Evolutionary conservation across 2,329 filamentous ascomycete genomes (phyloP), one percentile per base, ranked within the genome.

Genomic region (Diplodia intermedia): DNA sequence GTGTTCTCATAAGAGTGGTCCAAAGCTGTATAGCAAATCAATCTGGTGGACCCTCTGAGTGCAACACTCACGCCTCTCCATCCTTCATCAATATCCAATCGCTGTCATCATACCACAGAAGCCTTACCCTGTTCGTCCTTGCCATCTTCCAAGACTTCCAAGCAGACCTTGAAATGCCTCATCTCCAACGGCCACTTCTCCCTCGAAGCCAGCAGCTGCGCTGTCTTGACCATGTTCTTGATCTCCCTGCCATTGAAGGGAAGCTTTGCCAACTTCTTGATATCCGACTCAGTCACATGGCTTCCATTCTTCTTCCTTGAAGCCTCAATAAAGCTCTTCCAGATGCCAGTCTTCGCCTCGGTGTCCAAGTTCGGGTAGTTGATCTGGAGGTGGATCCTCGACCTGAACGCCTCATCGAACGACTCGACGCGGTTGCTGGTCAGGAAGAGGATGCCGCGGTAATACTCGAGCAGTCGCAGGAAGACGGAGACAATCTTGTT

Each of bases 401-500:
- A 72, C 12, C 68, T 66, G 54, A 74, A 73, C 3, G 72, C 72
- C 52, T 72, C 69, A 55, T 73, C 72, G 47, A 74, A 69, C 5
- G 65, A 47, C 9, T 72, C 68, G 18, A 73, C 69, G 12, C 72
- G 70, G 52, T 74, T 74, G 3, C 70, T 76, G 5, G 75, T 76
- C 15, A 76, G 68, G 67, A 76, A 75, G 69, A 76, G 73, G 62
- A 74, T 75, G n/a, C 75, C 74, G 71, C 43, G 66, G 36, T 69
- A 56, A 26, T 65, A 63, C 36, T 61, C 66, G 7, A 68, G 62
- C 18, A 65, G 49, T 14, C 62, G 62, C 49, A 65, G 33, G 62
- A 65, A 65, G 20, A 65, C 18, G 5, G 70, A 68, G 1, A 73
- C 71, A 3, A 86, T 77, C 62, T 81, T 83, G 72, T 86, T 86